Evolutionary conservation across 2,329 filamentous ascomycete genomes (phyloP), one percentile per base, ranked within the genome.

Genomic region (Furcasterigmium furcatum): DNA sequence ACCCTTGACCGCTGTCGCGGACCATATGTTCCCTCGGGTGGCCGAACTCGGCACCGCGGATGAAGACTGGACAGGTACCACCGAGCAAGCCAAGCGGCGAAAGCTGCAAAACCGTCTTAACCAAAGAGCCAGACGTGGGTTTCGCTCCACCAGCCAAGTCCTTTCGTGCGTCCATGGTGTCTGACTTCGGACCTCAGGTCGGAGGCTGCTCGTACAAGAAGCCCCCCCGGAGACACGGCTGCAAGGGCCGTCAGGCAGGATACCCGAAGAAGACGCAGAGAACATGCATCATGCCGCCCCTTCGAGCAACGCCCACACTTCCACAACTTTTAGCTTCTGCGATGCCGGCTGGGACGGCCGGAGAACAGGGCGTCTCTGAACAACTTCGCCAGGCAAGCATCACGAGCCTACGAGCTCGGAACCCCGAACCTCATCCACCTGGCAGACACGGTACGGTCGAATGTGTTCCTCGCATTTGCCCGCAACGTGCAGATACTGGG

Each of bases 381-480:
- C 4, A 24, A 27, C 12, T 51, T 49, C 29, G 47, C 49, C 7
- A n/a, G 29, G 34, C 41, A 43, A 9, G 49, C 49, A 0, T 49
- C 43, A 30, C 18, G 34, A 3, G 34, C 35, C 41, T 46, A 49
- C n/a, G 20, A 32, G 16, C 16, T 29, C 29, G 44, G 47, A 1
- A 29, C 25, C 4, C 47, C 47, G 7, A 40, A 43, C 16, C 35
- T 47, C 0, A 24, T 9, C 22, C 49, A 51, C 20, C 46, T 54
- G 4, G 43, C 44, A 10, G 41, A 41, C 32, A 38, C 50, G 6
- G 45, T 52, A 4, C 48, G 48, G 16, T 42, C 44, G n/a, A 54
- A 54, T 24, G 50, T 54, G 24, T 47, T 51, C 44, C 30, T 49
- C 45, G 50, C 50, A 20, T 30, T 54, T 14, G 46, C 43, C 10